Conservation (phyloP, 257 asterid genomes). For the Thymus quinquecostatus region DNA sequence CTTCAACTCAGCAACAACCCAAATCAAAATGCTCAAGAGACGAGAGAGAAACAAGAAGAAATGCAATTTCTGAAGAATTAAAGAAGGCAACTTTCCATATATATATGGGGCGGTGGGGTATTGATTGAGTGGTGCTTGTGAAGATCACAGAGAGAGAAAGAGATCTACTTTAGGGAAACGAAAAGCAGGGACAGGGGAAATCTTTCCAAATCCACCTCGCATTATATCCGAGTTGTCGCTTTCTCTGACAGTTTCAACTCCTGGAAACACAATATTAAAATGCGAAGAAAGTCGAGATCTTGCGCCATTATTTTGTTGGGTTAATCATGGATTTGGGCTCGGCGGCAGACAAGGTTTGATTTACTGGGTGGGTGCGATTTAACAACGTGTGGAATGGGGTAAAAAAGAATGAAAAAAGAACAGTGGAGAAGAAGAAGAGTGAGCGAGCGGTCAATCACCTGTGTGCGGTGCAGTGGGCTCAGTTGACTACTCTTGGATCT, state of each 20-base stretch:
- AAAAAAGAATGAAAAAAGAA: not conserved
- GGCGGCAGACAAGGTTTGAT: constrained; percentile 19
- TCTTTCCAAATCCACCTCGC: constrained; percentile 76
- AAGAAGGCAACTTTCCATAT: not conserved
- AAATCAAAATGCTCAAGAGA: constrained; percentile 10
- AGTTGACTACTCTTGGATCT: constrained; percentile 48
- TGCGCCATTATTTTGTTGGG: constrained; percentile 26
- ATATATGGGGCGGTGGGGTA: constrained; percentile 28
- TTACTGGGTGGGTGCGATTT: not conserved
- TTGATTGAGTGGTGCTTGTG: constrained; percentile 13
- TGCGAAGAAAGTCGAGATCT: not conserved
- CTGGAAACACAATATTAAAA: not conserved
- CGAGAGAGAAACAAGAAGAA: not conserved
- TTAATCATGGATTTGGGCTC: constrained; percentile 29
- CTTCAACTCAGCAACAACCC: not conserved
- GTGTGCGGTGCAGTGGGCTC: constrained; percentile 18
- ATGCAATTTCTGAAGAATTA: not conserved
- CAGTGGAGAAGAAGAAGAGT: constrained; percentile 1
- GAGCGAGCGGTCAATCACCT: constrained; percentile 43
- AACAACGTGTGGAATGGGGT: constrained; percentile 4
- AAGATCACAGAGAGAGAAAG: constrained; percentile 59
- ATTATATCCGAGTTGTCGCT: constrained; percentile 72
- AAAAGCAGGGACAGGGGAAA: constrained; percentile 56
- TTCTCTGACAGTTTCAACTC: constrained; percentile 50
- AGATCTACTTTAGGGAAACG: constrained; percentile 52